A percentile compares a stretch with the other conserved stretches of the same genome.
phyloP scores from a whole-genome alignment of 768 basidiomycete genomes.

The Sutorius australiensis region DNA sequence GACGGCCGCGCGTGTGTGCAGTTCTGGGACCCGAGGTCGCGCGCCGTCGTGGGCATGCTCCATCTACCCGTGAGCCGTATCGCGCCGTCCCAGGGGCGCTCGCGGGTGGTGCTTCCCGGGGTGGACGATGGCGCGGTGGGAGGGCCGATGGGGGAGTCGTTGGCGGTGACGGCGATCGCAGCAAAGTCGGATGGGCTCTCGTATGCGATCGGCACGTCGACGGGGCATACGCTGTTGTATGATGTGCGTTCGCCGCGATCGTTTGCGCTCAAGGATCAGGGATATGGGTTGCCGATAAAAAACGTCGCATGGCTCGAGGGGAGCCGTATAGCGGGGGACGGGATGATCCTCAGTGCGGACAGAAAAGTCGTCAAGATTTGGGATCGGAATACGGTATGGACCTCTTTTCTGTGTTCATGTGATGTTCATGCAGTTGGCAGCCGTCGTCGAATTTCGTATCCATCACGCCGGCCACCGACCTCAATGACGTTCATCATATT shows the following conservation, averaged over 20 bases:
- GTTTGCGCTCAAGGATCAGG: constrained; percentile 92
- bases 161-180: constrained; percentile 79
- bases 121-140: constrained; percentile 33
- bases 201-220: constrained; percentile 91
- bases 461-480: constrained; percentile 83
- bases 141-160: constrained; percentile 21
- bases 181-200: constrained; percentile 87
- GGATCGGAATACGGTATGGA: constrained; percentile 77
- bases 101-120: constrained; percentile 30
- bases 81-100: constrained; percentile 34
- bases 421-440: constrained; percentile 37
- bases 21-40: constrained; percentile 93
- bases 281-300: constrained; percentile 88
- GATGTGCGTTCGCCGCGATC: constrained; percentile 84
- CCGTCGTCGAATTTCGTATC: constrained; percentile 85
- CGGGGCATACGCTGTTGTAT: constrained; percentile 91
- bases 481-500: constrained; percentile 89
- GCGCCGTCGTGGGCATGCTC: constrained; percentile 68
- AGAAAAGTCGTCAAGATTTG: constrained; percentile 98
- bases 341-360: constrained; percentile 88
- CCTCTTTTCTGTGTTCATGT: neutral
- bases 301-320: constrained; percentile 88
- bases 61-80: constrained; percentile 55
- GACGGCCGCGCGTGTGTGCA: constrained; percentile 87
- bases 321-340: constrained; percentile 77